Evolutionary conservation across 441 rosid species (phyloP).

Genomic region (Mallotus japonicus): DNA sequence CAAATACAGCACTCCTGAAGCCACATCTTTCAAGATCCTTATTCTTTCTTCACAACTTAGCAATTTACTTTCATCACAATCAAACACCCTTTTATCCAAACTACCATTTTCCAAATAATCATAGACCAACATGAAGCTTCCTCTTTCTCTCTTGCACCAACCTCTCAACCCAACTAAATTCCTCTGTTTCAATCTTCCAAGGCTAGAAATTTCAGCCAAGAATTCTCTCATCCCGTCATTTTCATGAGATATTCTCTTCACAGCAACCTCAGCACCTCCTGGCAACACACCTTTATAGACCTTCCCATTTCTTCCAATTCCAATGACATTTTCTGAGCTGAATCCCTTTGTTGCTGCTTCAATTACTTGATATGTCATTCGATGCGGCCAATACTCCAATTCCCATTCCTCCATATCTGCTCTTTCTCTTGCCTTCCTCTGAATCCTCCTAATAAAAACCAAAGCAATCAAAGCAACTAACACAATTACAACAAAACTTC

Average conservation of each 20-base stretch:
- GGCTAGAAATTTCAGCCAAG: no score
- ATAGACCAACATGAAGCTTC: slow-evolving; percentile 28
- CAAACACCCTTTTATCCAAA: slow-evolving; percentile 52
- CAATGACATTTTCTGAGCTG: slow-evolving; percentile 58
- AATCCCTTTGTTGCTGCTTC: slow-evolving; percentile 58
- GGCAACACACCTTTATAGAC: no score
- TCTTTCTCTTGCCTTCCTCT: slow-evolving; percentile 44
- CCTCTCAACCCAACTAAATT: no score
- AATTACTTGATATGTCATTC: slow-evolving; percentile 53
- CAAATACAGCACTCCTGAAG: slow-evolving; percentile 54
- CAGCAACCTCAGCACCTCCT: no score
- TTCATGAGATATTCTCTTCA: no score
- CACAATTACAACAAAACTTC: slow-evolving; percentile 36
- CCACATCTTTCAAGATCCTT: slow-evolving; percentile 59
- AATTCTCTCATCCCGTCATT: no score
- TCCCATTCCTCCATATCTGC: slow-evolving; percentile 84
- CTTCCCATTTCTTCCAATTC: slow-evolving; percentile 45
- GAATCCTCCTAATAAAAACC: slow-evolving; percentile 41
- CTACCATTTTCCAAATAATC: slow-evolving; percentile 87
- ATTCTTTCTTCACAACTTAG: slow-evolving; percentile 50
- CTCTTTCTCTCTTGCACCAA: no score
- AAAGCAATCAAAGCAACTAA: slow-evolving; percentile 32
- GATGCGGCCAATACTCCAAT: slow-evolving; percentile 84
- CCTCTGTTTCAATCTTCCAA: no score
- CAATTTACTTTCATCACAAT: slow-evolving; percentile 32